Conservation (phyloP, 2,329 filamentous ascomycete species). For the Talaromyces amestolkiae region DNA sequence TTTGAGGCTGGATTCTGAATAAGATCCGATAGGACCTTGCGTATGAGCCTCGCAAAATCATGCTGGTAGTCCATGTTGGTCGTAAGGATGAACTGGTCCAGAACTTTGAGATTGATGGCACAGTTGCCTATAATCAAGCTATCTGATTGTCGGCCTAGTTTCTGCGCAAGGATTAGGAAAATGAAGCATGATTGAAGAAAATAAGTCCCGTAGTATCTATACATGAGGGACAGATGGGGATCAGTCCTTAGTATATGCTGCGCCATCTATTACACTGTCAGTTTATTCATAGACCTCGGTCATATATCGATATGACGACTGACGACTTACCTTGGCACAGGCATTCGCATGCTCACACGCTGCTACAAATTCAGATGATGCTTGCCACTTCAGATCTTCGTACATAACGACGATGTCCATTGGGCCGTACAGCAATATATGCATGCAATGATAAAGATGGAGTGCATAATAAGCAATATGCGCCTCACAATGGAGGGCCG, state of each 20-base stretch:
- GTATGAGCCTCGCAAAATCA: constrained; percentile 7
- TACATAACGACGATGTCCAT: constrained; percentile 11
- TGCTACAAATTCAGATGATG: constrained; percentile 4
- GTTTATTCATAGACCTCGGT: background rate
- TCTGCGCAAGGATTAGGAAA: background rate
- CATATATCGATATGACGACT: background rate
- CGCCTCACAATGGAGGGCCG: background rate
- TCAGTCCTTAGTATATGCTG: background rate
- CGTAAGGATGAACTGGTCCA: constrained; percentile 2
- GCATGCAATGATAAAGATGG: constrained; percentile 7
- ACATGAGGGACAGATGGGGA: constrained; percentile 8
- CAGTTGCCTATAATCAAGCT: constrained; percentile 5
- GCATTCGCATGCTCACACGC: constrained; percentile 6
- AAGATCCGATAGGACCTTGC: background rate
- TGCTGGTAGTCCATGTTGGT: constrained; percentile 8
- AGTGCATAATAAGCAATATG: constrained; percentile 3
- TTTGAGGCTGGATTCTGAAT: background rate
- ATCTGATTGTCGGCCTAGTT: constrained; percentile 5
- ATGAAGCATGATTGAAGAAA: constrained; percentile 4
- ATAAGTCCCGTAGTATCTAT: constrained; percentile 5
- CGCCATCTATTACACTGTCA: background rate
- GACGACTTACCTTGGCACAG: background rate
- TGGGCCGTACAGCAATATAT: constrained; percentile 7
- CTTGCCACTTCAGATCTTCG: constrained; percentile 4
- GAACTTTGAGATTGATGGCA: constrained; percentile 4